phyloP scores from a whole-genome alignment of 129 eudicot genomes.

The Saussurea involucrata region DNA sequence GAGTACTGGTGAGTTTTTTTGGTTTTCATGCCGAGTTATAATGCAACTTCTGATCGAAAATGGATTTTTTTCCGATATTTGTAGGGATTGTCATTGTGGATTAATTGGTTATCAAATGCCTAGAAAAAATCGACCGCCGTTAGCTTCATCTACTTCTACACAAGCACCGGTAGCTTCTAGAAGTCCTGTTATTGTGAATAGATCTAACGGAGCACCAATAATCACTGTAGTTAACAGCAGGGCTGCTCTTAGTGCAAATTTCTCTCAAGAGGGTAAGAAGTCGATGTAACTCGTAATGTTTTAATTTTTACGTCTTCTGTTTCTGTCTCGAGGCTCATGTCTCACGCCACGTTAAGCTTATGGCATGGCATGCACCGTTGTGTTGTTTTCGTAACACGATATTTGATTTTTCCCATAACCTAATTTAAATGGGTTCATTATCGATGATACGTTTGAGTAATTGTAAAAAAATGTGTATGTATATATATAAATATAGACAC shows the following conservation, averaged over 20 bases:
- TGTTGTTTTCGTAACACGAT: too few species aligned
- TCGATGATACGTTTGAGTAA: too few species aligned
- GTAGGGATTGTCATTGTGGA: conserved; percentile 82
- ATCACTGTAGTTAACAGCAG: not conserved
- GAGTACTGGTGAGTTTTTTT: conserved; percentile 55
- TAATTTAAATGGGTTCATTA: too few species aligned
- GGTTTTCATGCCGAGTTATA: not conserved
- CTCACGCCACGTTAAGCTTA: too few species aligned
- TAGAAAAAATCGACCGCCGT: conserved; percentile 31
- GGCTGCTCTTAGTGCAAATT: conserved; percentile 4
- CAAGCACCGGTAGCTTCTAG: conserved; percentile 21
- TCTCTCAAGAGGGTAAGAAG: conserved; percentile 16
- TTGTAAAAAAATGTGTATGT: too few species aligned
- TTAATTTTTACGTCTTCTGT: not conserved
- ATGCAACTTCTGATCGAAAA: not conserved
- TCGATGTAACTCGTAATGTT: not conserved
- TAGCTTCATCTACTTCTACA: conserved; percentile 10
- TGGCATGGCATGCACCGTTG: too few species aligned
- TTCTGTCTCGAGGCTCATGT: not conserved
- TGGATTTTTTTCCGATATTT: not conserved
- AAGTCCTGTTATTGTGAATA: conserved; percentile 25
- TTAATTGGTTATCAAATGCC: conserved; percentile 52
- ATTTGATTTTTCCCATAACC: too few species aligned
- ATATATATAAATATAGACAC: too few species aligned
- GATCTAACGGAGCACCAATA: conserved; percentile 14